phyloP scores from a whole-genome alignment of 1,139 yeast genomes.

The Scheffersomyces illinoinensis region DNA sequence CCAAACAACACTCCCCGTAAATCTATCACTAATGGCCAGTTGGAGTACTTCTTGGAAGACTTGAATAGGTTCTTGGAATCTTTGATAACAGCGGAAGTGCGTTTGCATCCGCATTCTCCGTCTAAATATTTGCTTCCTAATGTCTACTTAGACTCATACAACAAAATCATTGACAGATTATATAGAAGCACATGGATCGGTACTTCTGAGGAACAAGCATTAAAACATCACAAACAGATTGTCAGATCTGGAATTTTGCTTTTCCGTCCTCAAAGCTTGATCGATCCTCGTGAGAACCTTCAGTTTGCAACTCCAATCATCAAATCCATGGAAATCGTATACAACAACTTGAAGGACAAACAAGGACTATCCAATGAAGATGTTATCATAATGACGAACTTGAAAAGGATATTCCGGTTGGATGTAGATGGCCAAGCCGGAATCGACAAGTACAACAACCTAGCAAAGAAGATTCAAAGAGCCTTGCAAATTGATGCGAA shows the following conservation, averaged over 20 bases:
- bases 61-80: constrained; percentile 22
- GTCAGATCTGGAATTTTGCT: constrained; percentile 32
- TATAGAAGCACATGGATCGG: constrained; percentile 28
- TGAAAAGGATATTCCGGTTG: constrained; percentile 19
- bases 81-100: constrained; percentile 20
- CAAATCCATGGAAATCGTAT: constrained; percentile 23
- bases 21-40: constrained; percentile 26
- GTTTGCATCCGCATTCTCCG: constrained; percentile 3
- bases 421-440: constrained; percentile 15
- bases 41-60: constrained; percentile 14
- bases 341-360: constrained; percentile 16
- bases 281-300: constrained; percentile 20
- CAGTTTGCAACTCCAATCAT: constrained; percentile 18
- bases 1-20: constrained; percentile 25
- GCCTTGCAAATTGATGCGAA: not conserved
- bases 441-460: constrained; percentile 7
- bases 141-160: constrained; percentile 25
- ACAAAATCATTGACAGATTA: constrained; percentile 24
- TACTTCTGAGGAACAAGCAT: constrained; percentile 12
- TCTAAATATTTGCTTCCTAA: constrained; percentile 19
- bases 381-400: constrained; percentile 17
- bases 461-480: constrained; percentile 8
- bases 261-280: constrained; percentile 25
- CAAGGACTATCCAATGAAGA: constrained; percentile 16
- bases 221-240: constrained; percentile 25